Evolutionary conservation across 2,329 filamentous ascomycete species (phyloP).

Genomic region (Alternaria consortialis): DNA sequence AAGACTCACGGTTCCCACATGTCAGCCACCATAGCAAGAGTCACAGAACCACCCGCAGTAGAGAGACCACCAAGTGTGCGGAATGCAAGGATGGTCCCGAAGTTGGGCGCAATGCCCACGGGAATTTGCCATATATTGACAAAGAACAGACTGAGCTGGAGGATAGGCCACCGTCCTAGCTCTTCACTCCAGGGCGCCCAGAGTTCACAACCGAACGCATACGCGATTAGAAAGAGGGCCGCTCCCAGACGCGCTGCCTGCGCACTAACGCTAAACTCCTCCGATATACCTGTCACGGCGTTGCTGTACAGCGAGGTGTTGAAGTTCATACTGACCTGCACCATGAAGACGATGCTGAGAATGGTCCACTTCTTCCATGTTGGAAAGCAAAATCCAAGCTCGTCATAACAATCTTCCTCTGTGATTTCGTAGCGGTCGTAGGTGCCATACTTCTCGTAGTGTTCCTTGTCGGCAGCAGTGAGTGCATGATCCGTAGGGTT

Average conservation of each 20-base stretch:
- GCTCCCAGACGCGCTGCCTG: slow-evolving; percentile 77
- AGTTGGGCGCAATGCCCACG: slow-evolving; percentile 77
- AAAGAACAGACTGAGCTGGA: slow-evolving; percentile 76
- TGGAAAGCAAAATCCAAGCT: slow-evolving; percentile 60
- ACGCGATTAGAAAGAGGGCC: slow-evolving; percentile 79
- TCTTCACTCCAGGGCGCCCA: slow-evolving; percentile 92
- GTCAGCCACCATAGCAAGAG: slow-evolving; percentile 71
- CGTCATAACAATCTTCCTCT: slow-evolving; percentile 60
- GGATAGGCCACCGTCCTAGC: slow-evolving; percentile 77
- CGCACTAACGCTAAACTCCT: slow-evolving; percentile 72
- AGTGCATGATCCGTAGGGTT: slow-evolving; percentile 24
- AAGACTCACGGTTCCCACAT: slow-evolving; percentile 57
- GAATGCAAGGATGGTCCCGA: slow-evolving; percentile 74
- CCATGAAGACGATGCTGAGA: slow-evolving; percentile 61
- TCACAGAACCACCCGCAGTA: slow-evolving; percentile 71
- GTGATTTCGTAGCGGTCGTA: slow-evolving; percentile 60
- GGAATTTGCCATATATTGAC: slow-evolving; percentile 77
- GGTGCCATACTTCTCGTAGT: slow-evolving; percentile 46
- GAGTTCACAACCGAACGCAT: slow-evolving; percentile 86
- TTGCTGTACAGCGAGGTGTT: slow-evolving; percentile 66
- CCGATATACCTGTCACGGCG: slow-evolving; percentile 60
- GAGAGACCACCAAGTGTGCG: slow-evolving; percentile 53
- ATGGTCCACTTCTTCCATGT: slow-evolving; percentile 64
- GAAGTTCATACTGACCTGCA: slow-evolving; percentile 67
- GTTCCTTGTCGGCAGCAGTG: slow-evolving; percentile 35